Evolutionary conservation across 2,329 filamentous ascomycete species (phyloP).

Genomic region (Scortechinia acanthostroma): DNA sequence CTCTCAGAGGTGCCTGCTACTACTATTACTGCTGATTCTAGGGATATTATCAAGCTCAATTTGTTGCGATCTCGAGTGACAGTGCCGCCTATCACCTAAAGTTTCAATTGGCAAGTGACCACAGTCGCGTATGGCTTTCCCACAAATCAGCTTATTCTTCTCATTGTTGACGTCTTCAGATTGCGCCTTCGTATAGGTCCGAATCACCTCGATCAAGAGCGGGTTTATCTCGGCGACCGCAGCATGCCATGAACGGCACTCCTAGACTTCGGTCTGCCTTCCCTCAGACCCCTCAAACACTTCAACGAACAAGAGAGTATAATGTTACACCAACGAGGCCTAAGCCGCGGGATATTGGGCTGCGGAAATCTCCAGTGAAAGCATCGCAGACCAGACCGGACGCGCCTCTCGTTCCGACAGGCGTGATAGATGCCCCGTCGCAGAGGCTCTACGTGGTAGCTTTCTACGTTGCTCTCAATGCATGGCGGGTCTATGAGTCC

Average conservation of each 20-base stretch:
- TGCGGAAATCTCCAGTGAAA: background rate
- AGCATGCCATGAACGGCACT: constrained; percentile 73
- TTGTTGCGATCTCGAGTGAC: no score
- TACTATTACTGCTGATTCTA: no score
- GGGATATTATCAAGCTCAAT: no score
- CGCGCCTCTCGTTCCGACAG: constrained; percentile 70
- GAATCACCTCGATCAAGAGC: background rate
- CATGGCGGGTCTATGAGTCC: constrained; percentile 83
- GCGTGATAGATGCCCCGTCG: constrained; percentile 78
- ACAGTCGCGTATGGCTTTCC: no score
- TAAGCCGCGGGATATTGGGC: background rate
- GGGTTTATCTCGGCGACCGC: background rate
- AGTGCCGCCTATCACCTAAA: no score
- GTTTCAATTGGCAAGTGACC: no score
- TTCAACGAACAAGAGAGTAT: constrained; percentile 20
- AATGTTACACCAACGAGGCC: background rate
- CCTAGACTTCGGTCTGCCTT: constrained; percentile 77
- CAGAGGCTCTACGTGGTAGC: constrained; percentile 81
- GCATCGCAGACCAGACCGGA: constrained; percentile 5
- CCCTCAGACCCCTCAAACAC: constrained; percentile 63
- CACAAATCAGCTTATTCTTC: no score
- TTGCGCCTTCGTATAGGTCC: no score
- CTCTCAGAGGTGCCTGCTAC: no score
- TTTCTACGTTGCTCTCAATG: constrained; percentile 70
- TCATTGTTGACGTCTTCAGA: no score